Evolutionary conservation across 2,329 filamentous ascomycete species (phyloP), one percentile per base, ranked within the genome.

Genomic region (Penicillium sp.): DNA sequence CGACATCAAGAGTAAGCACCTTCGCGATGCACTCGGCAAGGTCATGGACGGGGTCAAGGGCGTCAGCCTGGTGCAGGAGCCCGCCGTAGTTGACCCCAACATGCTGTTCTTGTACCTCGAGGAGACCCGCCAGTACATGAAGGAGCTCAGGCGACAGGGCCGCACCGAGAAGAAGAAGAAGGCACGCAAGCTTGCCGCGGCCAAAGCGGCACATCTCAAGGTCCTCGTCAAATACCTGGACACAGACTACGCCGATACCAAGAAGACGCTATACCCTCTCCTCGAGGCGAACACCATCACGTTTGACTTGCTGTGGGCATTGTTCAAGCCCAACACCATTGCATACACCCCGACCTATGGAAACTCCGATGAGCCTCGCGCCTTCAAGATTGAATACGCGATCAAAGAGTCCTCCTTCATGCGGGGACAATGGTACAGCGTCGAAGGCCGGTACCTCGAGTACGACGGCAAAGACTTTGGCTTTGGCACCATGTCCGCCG

Each of bases 401-500:
- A 87, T 88, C 68, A 90, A 91, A 65, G 87, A 90, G 52, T 80
- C 76, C 45, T 86, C 83, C 38, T 86, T 93, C 68, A 83, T 90
- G 70, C 88, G 87, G 64, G 90, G 90, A 4, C 84, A 88, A 17
- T 94, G 85, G 77, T 96, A 93, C 76, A 85, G 82, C 65, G 82
- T 96, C 14, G 89, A 94, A 65, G 91, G 79, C 10, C 73, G 76
- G 17, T 96, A 95, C 67, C 84, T 96, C 28, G 92, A 96, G 69
- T 96, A 92, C 62, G 91, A 96, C 67, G 93, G 92, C 58, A 96
- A 96, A 72, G 83, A 85, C 6, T 96, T 93, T 71, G 92, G 92
- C 2, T 88, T 89, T 68, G 90, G 90, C 15, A 86, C 81, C 52
- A 86, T 91, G 70, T 81, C 86, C 11, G 84, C 87, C 39, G 87